These are phyloP conservation scores for Tricholoma flavovirens DNA, from an alignment of 768 basidiomycete genomes.

Conservation along the genomic window DNA sequence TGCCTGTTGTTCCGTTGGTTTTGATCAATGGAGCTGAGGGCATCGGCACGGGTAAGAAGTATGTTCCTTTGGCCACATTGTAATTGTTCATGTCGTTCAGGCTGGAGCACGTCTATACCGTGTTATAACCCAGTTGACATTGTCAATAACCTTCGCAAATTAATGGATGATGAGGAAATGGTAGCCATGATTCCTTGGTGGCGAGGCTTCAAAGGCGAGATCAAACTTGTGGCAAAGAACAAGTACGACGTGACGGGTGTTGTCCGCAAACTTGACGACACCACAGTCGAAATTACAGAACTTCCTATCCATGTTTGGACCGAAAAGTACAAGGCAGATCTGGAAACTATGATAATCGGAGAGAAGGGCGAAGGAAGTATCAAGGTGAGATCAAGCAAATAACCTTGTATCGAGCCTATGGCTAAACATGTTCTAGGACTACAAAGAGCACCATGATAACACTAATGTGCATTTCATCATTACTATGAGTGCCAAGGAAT, in stretches of 20 bases:
- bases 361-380: conserved; percentile 56
- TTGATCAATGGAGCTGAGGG: conserved; percentile 94
- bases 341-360: conserved; percentile 78
- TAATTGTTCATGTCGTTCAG: conserved; percentile 30
- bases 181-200: conserved; percentile 95
- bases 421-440: conserved; percentile 56
- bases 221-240: conserved; percentile 76
- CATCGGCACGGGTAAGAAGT: conserved; percentile 81
- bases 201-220: conserved; percentile 88
- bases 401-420: background rate
- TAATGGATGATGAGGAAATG: conserved; percentile 82
- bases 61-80: conserved; percentile 1
- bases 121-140: conserved; percentile 91
- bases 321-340: conserved; percentile 81
- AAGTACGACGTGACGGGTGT: conserved; percentile 81
- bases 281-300: conserved; percentile 93
- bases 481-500: conserved; percentile 70
- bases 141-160: conserved; percentile 76
- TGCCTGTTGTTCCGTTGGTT: conserved; percentile 84
- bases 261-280: conserved; percentile 70
- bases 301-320: conserved; percentile 97
- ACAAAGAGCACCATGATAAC: conserved; percentile 95
- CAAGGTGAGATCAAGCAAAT: conserved; percentile 49
- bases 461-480: conserved; percentile 85
- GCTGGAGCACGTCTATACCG: conserved; percentile 93